phyloP scores from a whole-genome alignment of 257 asterid genomes.

The Solanum sparsipilum region DNA sequence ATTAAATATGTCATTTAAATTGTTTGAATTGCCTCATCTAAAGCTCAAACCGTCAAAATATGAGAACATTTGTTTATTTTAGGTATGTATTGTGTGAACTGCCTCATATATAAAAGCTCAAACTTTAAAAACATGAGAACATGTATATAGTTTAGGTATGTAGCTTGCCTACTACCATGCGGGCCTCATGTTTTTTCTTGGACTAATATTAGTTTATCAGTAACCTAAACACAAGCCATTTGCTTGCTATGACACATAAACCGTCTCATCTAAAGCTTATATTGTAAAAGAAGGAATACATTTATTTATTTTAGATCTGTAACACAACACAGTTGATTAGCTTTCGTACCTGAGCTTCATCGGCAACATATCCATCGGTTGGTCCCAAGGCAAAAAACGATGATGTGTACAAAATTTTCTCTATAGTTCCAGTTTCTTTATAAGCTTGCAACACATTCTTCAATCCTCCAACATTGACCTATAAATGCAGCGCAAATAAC shows the following conservation, averaged over 20 bases:
- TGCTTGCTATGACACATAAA: neutral
- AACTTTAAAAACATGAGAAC: neutral
- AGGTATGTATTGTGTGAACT: neutral
- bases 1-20: neutral
- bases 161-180: neutral
- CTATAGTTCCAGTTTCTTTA: conserved; percentile 42
- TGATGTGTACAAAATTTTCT: conserved; percentile 78
- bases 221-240: neutral
- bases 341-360: conserved; percentile 58
- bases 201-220: neutral
- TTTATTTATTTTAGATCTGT: neutral
- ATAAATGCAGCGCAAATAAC: neutral
- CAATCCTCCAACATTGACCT: conserved; percentile 93
- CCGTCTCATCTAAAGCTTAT: neutral
- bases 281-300: neutral
- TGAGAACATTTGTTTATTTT: neutral
- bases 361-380: conserved; percentile 73
- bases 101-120: neutral
- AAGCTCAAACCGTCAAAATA: neutral
- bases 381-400: conserved; percentile 89
- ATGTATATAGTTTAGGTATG: neutral
- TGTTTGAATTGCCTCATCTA: neutral
- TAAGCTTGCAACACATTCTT: conserved; percentile 64
- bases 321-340: neutral
- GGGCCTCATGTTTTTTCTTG: neutral